Evolutionary conservation across 768 basidiomycete species (phyloP), one percentile per base, ranked within the genome.

Genomic region (Mrakia blollopis): DNA sequence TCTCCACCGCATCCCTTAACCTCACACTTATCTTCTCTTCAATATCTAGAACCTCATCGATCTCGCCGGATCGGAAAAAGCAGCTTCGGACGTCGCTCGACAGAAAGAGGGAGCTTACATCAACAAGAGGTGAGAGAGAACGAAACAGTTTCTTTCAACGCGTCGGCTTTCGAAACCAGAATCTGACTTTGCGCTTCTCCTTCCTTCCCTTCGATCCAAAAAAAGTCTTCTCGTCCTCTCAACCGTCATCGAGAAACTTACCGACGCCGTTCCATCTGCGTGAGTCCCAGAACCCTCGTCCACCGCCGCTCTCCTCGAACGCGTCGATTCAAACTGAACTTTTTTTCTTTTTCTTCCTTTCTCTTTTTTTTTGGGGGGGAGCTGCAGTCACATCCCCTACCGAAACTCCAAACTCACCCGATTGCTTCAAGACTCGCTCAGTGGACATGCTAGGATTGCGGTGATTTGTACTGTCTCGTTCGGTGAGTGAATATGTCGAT

Each of bases 391-490:
- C 73, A 81, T 84, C 32, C 82, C 84, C 0, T 84, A 84, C 68
- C 83, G 84, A 18, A 82, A 83, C 73, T 83, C 83, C 32, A 84
- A 84, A 62, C 81, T 84, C 62, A 84, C 84, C 6, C 82, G 83
- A 74, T 73, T 84, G 14, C 80, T 84, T 23, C 82, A 84, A 79
- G 83, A 83, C 75, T 83, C 84, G 4, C 79, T 84, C 3, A 82
- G 82, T 35, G 84, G 83, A 4, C 83, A 84, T 67, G 83, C 84
- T 25, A 81, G 83, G 61, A 83, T 84, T 65, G 83, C 83, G 50
- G 84, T 84, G 41, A 84, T 84, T 79, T 84, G 84, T 76, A 84
- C 84, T 50, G 57, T 67, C 28, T 78, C 57, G 60, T 60, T 65
- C 30, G 70, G 74, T 75, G 30, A 28, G 74, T 68, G n/a, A n/a